Evolutionary conservation across 257 asterid genomes (phyloP).

Genomic region (Craterostigma plantagineum): DNA sequence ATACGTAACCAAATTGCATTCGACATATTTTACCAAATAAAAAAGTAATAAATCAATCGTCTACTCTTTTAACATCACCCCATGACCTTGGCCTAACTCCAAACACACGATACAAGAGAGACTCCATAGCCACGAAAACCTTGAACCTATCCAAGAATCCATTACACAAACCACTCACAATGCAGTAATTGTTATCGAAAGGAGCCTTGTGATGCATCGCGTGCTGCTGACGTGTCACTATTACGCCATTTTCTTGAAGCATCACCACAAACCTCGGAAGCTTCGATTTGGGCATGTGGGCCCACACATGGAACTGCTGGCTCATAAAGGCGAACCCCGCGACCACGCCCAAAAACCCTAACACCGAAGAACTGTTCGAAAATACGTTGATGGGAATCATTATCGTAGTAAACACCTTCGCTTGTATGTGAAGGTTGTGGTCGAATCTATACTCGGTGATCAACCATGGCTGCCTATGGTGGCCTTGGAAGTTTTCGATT

Average conservation of each 20-base stretch:
- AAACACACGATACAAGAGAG: constrained; percentile 17
- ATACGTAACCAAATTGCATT: no score
- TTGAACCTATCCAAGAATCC: constrained; percentile 24
- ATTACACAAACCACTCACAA: constrained; percentile 74
- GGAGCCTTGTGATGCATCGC: constrained; percentile 72
- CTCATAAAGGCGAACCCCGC: constrained; percentile 26
- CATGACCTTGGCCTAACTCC: constrained; percentile 61
- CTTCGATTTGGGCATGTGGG: constrained; percentile 47
- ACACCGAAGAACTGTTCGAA: constrained; percentile 4
- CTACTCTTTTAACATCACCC: constrained; percentile 7
- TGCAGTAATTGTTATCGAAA: constrained; percentile 53
- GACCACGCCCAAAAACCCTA: constrained; percentile 15
- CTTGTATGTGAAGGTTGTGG: constrained; percentile 13
- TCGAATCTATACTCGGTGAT: constrained; percentile 15
- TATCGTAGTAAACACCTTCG: constrained; percentile 9
- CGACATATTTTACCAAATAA: no score
- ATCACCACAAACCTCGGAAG: constrained; percentile 49
- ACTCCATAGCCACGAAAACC: constrained; percentile 43
- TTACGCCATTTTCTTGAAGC: constrained; percentile 53
- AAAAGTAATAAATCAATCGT: no score
- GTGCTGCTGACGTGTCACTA: constrained; percentile 38
- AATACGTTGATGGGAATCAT: constrained; percentile 4
- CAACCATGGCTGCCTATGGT: constrained; percentile 25
- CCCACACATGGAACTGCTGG: constrained; percentile 81
- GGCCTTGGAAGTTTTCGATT: constrained; percentile 20